Evolutionary conservation across 2,329 filamentous ascomycete genomes (phyloP).

Genomic region (Trichoderma asperellum): DNA sequence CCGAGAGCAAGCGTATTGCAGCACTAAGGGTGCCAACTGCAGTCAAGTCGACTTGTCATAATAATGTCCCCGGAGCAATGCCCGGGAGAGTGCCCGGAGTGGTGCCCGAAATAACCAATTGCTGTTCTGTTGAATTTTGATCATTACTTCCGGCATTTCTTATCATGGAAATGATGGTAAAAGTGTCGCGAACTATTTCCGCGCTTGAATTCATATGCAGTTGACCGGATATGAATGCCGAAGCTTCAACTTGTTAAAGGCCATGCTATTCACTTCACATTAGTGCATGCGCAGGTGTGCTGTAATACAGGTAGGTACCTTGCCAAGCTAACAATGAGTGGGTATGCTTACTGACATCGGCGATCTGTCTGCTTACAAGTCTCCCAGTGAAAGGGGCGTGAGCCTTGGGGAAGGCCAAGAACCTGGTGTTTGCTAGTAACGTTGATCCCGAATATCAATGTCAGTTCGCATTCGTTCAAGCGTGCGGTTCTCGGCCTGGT

Average conservation of each 20-base stretch:
- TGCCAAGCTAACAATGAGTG: constrained; percentile 1
- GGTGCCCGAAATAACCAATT: background rate
- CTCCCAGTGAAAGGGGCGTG: constrained; percentile 9
- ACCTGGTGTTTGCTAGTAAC: background rate
- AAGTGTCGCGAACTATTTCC: background rate
- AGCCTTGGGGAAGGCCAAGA: background rate
- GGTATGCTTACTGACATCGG: constrained; percentile 5
- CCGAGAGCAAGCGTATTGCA: constrained; percentile 13
- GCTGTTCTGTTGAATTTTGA: background rate
- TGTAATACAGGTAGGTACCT: background rate
- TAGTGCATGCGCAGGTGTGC: background rate
- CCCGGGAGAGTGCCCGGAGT: constrained; percentile 15
- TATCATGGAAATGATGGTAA: background rate
- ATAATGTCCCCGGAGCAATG: constrained; percentile 1
- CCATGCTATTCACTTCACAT: background rate
- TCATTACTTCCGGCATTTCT: background rate
- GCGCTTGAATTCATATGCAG: background rate
- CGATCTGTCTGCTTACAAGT: constrained; percentile 11
- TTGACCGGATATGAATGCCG: background rate
- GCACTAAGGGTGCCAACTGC: background rate
- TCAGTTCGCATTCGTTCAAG: constrained; percentile 3
- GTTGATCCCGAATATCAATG: background rate
- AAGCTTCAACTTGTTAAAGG: background rate
- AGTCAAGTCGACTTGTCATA: constrained; percentile 19
- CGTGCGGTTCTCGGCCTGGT: background rate